Base-by-base conservation (phyloP, 805 yeast genomes). In the Sugiyamaella valdiviana region DNA sequence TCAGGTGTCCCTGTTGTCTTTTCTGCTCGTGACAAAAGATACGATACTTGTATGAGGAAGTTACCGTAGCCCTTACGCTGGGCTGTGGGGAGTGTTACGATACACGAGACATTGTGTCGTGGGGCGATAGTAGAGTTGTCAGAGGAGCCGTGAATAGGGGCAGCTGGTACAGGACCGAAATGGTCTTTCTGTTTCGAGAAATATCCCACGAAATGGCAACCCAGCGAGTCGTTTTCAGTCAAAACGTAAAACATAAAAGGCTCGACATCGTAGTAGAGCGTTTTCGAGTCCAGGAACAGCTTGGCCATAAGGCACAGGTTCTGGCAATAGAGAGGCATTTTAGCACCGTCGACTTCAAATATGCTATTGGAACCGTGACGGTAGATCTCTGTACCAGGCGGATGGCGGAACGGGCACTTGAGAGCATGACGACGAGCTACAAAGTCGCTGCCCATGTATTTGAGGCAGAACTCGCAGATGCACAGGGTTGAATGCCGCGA, bases 331-430 rank as follows among this genome's bases (percentile, higher is more conserved):
- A 77, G 74, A 14, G 82, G 81, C 58, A 85, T 81, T 53, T 84
- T 85, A 32, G 95, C 71, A 0, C 99, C 99, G 61, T 93, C 98
- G 16, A 93, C 81, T 65, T 93, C 98, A 78, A 90, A 93, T 36
- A 93, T 75, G 41, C 95, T 79, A 19, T 73, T 69, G 54, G 74
- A 63, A 46, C 79, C 80, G 56, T 84, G 84, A 46, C 96, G 74
- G 60, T 93, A 93, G 20, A 91, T 85, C 59, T 91, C 96, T 61
- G 80, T 80, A 0, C 98, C 98, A 0, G 97, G 97, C 1, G 98
- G 98, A 55, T 77, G 82, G 42, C 67, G 69, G 45, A 76, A 67
- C 24, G 74, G 75, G 65, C 98, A 93, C 62, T 91, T 90, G 51
- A 79, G 57, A 51, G 70, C 72, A 65, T 93, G 99, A 22, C 98